Percentiles rank a stretch among this genome's conserved stretches.
Conservation (phyloP, 164 flowering plant species). For the Litsea cubeba region DNA sequence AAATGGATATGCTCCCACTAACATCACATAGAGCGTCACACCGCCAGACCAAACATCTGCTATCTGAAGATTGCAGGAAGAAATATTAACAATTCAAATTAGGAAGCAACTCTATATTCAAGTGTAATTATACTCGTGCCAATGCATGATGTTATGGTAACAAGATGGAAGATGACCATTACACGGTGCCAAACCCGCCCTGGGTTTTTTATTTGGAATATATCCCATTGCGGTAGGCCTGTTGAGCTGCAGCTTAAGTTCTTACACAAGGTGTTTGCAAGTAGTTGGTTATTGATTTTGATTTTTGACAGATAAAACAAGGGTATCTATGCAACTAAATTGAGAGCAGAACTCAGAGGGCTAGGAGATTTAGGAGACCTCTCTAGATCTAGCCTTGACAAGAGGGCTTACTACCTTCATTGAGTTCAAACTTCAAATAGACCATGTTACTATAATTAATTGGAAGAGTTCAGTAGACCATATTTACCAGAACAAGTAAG, state of each 20-base stretch:
- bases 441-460: not conserved
- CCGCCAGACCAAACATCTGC: constrained; percentile 81
- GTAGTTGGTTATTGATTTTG: not conserved
- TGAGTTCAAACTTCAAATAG: too few species aligned
- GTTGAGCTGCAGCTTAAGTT: too few species aligned
- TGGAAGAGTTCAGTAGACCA: not conserved
- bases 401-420: too few species aligned
- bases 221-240: too few species aligned
- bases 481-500: not conserved
- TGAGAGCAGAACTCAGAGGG: not conserved
- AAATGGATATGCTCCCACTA: constrained; percentile 68
- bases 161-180: too few species aligned
- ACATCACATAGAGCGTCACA: constrained; percentile 62
- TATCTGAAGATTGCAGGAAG: constrained; percentile 29
- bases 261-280: too few species aligned
- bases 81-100: not conserved
- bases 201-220: too few species aligned
- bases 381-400: not conserved
- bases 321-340: not conserved
- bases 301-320: not conserved
- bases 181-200: too few species aligned
- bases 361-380: not conserved
- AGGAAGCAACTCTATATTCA: not conserved
- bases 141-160: not conserved
- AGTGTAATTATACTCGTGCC: not conserved